Evolutionary conservation across 768 basidiomycete species (phyloP).

Genomic region (Serpula lacrymans): DNA sequence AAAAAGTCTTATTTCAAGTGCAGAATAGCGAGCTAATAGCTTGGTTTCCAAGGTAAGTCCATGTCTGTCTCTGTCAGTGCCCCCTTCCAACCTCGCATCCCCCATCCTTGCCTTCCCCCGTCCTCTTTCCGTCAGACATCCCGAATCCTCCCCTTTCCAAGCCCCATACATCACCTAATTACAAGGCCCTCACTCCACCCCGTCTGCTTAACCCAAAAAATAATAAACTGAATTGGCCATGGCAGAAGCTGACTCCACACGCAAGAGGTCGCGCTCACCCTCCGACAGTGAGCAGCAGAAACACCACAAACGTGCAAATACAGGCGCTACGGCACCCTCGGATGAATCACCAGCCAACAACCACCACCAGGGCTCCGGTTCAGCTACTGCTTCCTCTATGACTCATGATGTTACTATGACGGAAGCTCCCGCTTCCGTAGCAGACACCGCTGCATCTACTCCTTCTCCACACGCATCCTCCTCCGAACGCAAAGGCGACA

Average conservation of each 20-base stretch:
- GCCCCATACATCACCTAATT: conserved; percentile 37
- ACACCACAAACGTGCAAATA: conserved; percentile 81
- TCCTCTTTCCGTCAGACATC: conserved; percentile 51
- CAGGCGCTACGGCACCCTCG: conserved; percentile 59
- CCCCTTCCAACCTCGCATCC: conserved; percentile 55
- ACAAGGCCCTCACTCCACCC: conserved; percentile 42
- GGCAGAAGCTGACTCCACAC: conserved; percentile 83
- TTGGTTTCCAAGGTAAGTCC: conserved; percentile 31
- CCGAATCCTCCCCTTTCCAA: conserved; percentile 37
- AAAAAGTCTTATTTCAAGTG: conserved; percentile 3
- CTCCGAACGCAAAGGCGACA: conserved; percentile 42
- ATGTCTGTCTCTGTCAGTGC: conserved; percentile 23
- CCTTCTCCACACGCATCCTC: conserved; percentile 51
- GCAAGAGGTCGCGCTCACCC: conserved; percentile 85
- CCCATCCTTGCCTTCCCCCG: conserved; percentile 54
- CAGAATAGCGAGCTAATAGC: conserved; percentile 1
- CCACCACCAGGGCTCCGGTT: conserved; percentile 44
- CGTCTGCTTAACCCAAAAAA: conserved; percentile 30
- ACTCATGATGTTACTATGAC: conserved; percentile 64
- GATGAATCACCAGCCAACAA: conserved; percentile 56
- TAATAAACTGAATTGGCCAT: conserved; percentile 61
- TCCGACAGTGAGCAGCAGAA: conserved; percentile 80
- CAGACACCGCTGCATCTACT: conserved; percentile 50
- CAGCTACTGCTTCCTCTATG: conserved; percentile 33
- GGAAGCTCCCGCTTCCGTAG: conserved; percentile 36